Conservation (phyloP, 73 alveolate genomes). For the Paramecium biaurelia region DNA sequence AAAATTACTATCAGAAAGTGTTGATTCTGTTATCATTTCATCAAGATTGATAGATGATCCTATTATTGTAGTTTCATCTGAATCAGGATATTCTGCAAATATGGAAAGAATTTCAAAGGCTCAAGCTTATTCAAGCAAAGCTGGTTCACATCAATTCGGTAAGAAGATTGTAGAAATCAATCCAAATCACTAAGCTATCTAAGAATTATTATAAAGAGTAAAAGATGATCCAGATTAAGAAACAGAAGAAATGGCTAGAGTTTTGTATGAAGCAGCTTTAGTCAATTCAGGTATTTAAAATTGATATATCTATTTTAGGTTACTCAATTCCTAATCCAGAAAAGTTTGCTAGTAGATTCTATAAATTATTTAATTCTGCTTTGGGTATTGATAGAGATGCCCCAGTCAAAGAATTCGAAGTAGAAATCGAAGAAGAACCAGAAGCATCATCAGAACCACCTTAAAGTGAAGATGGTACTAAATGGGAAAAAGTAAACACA, state of each 20-base stretch:
- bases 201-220: constrained; percentile 78
- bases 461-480: constrained; percentile 33
- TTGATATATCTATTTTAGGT: not conserved
- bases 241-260: constrained; percentile 73
- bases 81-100: constrained; percentile 93
- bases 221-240: constrained; percentile 76
- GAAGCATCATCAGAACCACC: constrained; percentile 44
- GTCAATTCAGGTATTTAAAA: constrained; percentile 79
- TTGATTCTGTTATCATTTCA: constrained; percentile 87
- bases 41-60: constrained; percentile 93
- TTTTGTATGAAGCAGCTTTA: constrained; percentile 79
- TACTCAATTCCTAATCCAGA: constrained; percentile 76
- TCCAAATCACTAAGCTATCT: constrained; percentile 97
- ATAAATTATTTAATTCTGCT: constrained; percentile 74
- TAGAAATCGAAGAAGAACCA: constrained; percentile 77
- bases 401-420: constrained; percentile 72
- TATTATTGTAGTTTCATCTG: constrained; percentile 86
- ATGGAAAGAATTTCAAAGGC: constrained; percentile 98
- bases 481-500: constrained; percentile 51
- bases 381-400: constrained; percentile 78
- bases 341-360: constrained; percentile 65
- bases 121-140: constrained; percentile 94
- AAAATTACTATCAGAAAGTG: constrained; percentile 82
- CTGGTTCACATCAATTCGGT: constrained; percentile 74
- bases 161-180: constrained; percentile 95